phyloP scores from a whole-genome alignment of 2,329 filamentous ascomycete species.

The Furcasterigmium sp. region DNA sequence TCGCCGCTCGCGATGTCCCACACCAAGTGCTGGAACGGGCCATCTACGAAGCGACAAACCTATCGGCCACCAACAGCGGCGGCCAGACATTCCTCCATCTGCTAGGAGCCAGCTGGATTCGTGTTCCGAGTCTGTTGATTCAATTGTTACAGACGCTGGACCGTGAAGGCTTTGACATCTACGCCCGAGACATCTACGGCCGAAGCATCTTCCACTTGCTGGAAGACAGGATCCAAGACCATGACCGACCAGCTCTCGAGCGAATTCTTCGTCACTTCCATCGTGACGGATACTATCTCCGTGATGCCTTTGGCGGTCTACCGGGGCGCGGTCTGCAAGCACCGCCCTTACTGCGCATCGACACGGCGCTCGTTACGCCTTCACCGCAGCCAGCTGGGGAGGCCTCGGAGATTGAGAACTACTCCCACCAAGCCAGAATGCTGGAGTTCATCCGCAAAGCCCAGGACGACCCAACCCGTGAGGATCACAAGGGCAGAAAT shows the following conservation, averaged over 20 bases:
- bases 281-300: constrained; percentile 23
- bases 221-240: constrained; percentile 18
- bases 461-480: constrained; percentile 22
- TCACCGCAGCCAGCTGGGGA: too few species aligned
- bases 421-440: constrained; percentile 24
- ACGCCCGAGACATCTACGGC: constrained; percentile 41
- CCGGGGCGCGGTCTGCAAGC: constrained; percentile 12
- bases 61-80: constrained; percentile 29
- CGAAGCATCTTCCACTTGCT: constrained; percentile 46
- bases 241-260: constrained; percentile 17
- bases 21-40: constrained; percentile 21
- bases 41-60: constrained; percentile 11
- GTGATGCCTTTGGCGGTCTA: constrained; percentile 43
- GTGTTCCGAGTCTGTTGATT: constrained; percentile 12
- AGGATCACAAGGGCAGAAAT: constrained; percentile 46
- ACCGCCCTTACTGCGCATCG: background rate
- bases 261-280: constrained; percentile 29
- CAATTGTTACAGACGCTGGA: constrained; percentile 18
- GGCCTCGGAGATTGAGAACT: background rate
- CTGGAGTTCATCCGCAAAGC: constrained; percentile 29
- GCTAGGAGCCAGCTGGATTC: constrained; percentile 28
- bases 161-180: constrained; percentile 22
- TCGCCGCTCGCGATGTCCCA: constrained; percentile 30
- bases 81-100: constrained; percentile 46
- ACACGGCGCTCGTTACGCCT: background rate